phyloP scores from a whole-genome alignment of 768 basidiomycete genomes.

The Hypholoma sublateritium region DNA sequence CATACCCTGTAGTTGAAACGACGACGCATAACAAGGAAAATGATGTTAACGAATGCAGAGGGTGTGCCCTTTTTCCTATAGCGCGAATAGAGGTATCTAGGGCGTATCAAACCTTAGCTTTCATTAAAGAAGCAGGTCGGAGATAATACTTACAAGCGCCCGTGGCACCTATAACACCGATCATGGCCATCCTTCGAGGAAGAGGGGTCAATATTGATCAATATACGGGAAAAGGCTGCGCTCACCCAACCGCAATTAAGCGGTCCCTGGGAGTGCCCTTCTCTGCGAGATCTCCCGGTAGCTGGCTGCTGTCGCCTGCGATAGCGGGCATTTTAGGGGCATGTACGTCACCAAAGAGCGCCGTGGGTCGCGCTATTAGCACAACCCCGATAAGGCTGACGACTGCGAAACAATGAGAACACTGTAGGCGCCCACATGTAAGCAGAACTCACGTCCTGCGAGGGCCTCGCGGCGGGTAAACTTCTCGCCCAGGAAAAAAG shows the following conservation, averaged over 20 bases:
- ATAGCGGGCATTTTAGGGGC: constrained; percentile 5
- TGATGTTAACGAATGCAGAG: constrained; percentile 69
- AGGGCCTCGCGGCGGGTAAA: constrained; percentile 55
- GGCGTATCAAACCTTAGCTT: not conserved
- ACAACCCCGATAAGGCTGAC: constrained; percentile 75
- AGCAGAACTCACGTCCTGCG: constrained; percentile 38
- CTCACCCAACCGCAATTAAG: constrained; percentile 34
- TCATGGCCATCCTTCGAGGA: not conserved
- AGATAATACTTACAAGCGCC: constrained; percentile 61
- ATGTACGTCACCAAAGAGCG: constrained; percentile 58
- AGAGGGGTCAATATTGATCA: not conserved
- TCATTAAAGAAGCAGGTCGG: no score
- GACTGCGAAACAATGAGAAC: constrained; percentile 32
- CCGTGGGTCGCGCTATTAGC: constrained; percentile 76
- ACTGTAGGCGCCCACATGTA: not conserved
- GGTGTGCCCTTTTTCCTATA: constrained; percentile 75
- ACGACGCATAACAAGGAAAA: constrained; percentile 60
- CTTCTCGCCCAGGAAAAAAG: constrained; percentile 54
- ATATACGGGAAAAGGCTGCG: no score
- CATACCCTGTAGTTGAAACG: constrained; percentile 32
- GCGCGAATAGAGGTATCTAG: constrained; percentile 49
- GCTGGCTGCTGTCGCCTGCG: constrained; percentile 2
- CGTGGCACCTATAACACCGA: not conserved
- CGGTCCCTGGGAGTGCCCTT: constrained; percentile 38
- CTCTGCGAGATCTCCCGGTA: constrained; percentile 22